phyloP scores from a whole-genome alignment of 1,284 basidiomycete species.

The Ustilago esculenta region DNA sequence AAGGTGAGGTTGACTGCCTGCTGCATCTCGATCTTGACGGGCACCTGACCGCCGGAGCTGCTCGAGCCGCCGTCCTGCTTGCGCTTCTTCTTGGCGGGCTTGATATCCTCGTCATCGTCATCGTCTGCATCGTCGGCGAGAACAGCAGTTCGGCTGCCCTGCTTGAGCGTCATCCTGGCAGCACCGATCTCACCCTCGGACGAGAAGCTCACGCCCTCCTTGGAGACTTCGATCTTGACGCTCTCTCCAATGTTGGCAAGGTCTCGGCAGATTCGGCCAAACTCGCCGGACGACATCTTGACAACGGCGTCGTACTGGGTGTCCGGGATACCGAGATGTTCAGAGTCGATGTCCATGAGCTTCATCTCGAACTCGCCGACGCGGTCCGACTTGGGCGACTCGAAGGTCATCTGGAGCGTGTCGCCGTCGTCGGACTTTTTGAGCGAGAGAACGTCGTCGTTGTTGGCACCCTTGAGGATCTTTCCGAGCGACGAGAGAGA shows the following conservation, averaged over 20 bases:
- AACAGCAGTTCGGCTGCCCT: slow-evolving; percentile 70
- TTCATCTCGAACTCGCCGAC: slow-evolving; percentile 99
- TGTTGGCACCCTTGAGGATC: slow-evolving; percentile 95
- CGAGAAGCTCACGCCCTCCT: slow-evolving; percentile 94
- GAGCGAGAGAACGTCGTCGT: slow-evolving; percentile 91
- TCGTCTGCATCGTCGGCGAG: slow-evolving; percentile 60
- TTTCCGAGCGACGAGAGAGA: slow-evolving; percentile 86
- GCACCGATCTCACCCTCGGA: slow-evolving; percentile 94
- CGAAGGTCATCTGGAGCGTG: slow-evolving; percentile 86
- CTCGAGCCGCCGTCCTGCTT: slow-evolving; percentile 39
- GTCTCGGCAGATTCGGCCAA: slow-evolving; percentile 91
- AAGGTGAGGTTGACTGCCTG: slow-evolving; percentile 93
- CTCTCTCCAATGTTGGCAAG: slow-evolving; percentile 91
- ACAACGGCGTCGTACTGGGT: slow-evolving; percentile 96
- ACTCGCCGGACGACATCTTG: slow-evolving; percentile 86
- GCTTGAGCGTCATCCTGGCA: slow-evolving; percentile 86
- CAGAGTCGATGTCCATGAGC: slow-evolving; percentile 96
- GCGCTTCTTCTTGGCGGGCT: slow-evolving; percentile 57
- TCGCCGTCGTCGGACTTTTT: slow-evolving; percentile 93
- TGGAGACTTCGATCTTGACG: slow-evolving; percentile 93
- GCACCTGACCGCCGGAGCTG: slow-evolving; percentile 66
- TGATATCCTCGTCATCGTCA: slow-evolving; percentile 62
- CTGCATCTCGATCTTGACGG: slow-evolving; percentile 62
- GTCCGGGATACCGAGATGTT: slow-evolving; percentile 96
- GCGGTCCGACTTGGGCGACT: slow-evolving; percentile 88